These are phyloP conservation scores for Trichoderma semiorbis DNA, from an alignment of 2,329 filamentous ascomycete genomes.

Conservation along the genomic window DNA sequence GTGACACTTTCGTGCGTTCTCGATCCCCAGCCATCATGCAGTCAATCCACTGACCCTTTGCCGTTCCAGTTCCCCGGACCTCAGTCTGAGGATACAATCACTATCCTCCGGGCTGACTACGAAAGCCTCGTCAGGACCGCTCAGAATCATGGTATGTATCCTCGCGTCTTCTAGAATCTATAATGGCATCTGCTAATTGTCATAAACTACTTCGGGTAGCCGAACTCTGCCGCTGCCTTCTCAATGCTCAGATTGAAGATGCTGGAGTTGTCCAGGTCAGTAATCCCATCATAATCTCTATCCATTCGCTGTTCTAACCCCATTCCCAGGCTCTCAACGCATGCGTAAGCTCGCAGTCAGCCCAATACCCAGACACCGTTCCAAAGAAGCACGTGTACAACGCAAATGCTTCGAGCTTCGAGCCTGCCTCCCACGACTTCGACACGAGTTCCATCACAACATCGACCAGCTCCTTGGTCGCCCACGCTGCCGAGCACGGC, in stretches of 20 bases:
- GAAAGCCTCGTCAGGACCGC: not conserved
- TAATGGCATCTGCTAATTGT: not conserved
- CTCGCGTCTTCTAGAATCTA: not conserved
- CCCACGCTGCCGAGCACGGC: not conserved
- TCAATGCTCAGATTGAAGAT: not conserved
- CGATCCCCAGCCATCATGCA: not conserved
- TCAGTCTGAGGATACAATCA: not conserved
- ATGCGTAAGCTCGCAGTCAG: not conserved
- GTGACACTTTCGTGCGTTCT: not conserved
- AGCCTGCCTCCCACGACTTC: not conserved
- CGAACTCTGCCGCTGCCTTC: conserved; percentile 3
- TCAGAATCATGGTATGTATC: not conserved
- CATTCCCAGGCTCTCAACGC: not conserved
- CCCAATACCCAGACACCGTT: not conserved
- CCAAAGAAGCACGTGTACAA: not conserved
- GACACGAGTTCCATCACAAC: not conserved
- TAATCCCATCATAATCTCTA: not conserved
- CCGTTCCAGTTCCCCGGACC: not conserved
- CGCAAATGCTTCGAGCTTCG: not conserved
- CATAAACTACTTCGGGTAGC: not conserved
- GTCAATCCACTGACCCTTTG: not conserved
- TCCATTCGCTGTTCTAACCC: not conserved
- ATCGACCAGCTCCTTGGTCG: not conserved
- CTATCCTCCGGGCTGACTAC: not conserved
- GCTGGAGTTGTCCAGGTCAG: not conserved